A percentile compares a stretch with the other conserved stretches of the same genome.
Conservation (phyloP, 139 green algal species). For the Chlamydomonas sp. region DNA sequence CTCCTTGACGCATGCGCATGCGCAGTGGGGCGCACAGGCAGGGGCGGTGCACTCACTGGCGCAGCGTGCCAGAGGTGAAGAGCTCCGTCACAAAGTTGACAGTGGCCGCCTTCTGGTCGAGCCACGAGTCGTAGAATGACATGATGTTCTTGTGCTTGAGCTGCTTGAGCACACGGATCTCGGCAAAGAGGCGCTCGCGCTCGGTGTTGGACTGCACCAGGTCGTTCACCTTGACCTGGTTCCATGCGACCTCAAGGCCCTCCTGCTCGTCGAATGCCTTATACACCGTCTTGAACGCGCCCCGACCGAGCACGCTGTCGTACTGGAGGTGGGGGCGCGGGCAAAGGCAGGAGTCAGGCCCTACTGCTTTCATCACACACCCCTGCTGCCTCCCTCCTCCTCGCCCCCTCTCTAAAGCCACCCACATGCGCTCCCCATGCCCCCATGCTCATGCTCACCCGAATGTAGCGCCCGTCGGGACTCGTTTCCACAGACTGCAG, state of each 20-base stretch:
- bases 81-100: conserved; percentile 99
- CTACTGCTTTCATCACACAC: too few relatives aligned
- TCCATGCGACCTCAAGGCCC: conserved; percentile 95
- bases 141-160: conserved; percentile 97
- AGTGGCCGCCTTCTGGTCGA: conserved; percentile 75
- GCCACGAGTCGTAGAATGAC: conserved; percentile 93
- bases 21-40: too few relatives aligned
- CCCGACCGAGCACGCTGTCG: conserved; percentile 78
- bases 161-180: conserved; percentile 95
- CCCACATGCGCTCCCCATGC: too few relatives aligned
- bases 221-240: conserved; percentile 70
- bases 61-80: conserved; percentile 93
- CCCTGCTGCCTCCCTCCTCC: too few relatives aligned
- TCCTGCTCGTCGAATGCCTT: conserved; percentile 93
- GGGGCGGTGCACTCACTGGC: conserved; percentile 92
- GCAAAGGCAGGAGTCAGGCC: not conserved
- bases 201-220: conserved; percentile 47
- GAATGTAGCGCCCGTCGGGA: too few relatives aligned
- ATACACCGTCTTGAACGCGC: conserved; percentile 98
- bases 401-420: too few relatives aligned
- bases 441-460: too few relatives aligned
- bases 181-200: conserved; percentile 80
- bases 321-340: conserved; percentile 48
- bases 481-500: too few relatives aligned
- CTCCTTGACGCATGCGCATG: too few relatives aligned